Percentiles rank a stretch among this genome's conserved stretches.
phyloP scores from a whole-genome alignment of 2,329 filamentous ascomycete genomes.

The Pseudofabraea citricarpa region DNA sequence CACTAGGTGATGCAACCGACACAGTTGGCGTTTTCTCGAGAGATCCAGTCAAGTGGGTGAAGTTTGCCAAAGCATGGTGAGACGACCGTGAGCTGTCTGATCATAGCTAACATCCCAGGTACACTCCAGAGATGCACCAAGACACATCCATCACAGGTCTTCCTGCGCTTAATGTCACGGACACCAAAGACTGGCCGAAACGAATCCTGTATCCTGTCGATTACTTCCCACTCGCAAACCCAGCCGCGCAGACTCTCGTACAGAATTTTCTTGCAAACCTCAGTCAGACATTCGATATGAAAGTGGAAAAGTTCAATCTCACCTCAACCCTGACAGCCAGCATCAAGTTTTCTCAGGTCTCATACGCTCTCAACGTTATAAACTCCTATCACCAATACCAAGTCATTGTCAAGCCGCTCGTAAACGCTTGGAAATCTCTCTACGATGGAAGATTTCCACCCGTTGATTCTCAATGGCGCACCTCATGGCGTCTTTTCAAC shows the following conservation, averaged over 20 bases:
- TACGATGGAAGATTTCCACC: constrained; percentile 35
- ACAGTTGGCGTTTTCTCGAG: constrained; percentile 39
- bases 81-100: not conserved
- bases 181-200: constrained; percentile 31
- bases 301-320: constrained; percentile 32
- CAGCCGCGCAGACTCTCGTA: constrained; percentile 32
- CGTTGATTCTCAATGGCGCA: constrained; percentile 31
- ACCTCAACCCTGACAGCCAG: constrained; percentile 28
- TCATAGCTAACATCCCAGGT: constrained; percentile 25
- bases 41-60: constrained; percentile 7
- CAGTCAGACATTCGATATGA: constrained; percentile 31
- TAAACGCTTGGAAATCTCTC: constrained; percentile 26
- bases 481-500: constrained; percentile 26
- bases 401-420: constrained; percentile 28
- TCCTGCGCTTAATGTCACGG: constrained; percentile 28
- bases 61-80: constrained; percentile 2
- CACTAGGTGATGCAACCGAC: constrained; percentile 36
- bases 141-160: constrained; percentile 31
- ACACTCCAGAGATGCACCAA: constrained; percentile 29
- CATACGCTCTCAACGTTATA: constrained; percentile 24
- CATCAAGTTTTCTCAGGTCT: constrained; percentile 26
- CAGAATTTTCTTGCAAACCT: constrained; percentile 32
- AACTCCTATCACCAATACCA: constrained; percentile 29
- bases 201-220: constrained; percentile 35
- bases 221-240: constrained; percentile 35